Percentiles rank a stretch among this genome's conserved stretches.
phyloP scores from a whole-genome alignment of 768 basidiomycete species.

The Russula dissimulans region DNA sequence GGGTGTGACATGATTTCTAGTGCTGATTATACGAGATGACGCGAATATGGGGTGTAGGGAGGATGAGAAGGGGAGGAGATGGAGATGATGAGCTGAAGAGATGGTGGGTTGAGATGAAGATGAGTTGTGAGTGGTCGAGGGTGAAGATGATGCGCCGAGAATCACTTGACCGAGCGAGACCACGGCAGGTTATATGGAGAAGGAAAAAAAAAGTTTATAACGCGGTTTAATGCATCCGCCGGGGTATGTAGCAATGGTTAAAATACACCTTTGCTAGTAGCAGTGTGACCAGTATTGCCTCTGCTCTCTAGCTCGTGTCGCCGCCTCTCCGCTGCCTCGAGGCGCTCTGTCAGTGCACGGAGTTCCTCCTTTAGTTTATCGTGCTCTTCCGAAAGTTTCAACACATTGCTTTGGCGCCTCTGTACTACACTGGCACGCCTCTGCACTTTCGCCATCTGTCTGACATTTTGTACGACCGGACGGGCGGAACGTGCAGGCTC shows the following conservation, averaged over 20 bases:
- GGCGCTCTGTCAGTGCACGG: constrained; percentile 60
- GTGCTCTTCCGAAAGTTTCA: constrained; percentile 71
- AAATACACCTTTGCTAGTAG: neutral
- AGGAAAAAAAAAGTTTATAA: neutral
- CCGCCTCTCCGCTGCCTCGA: constrained; percentile 65
- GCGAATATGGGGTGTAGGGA: constrained; percentile 12
- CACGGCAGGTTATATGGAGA: neutral
- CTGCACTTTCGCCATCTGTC: constrained; percentile 21
- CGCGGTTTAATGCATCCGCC: neutral
- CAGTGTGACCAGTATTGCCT: no score
- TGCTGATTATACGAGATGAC: neutral
- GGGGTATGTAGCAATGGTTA: neutral
- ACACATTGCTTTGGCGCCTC: constrained; percentile 69
- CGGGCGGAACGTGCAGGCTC: neutral
- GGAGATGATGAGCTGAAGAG: neutral
- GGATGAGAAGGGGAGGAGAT: neutral
- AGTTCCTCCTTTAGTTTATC: constrained; percentile 70
- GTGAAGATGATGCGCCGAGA: neutral
- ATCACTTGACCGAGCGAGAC: neutral
- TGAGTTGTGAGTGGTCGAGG: neutral
- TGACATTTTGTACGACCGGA: neutral
- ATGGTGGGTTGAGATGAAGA: constrained; percentile 6
- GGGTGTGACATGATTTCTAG: neutral
- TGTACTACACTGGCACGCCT: constrained; percentile 29
- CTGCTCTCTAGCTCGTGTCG: constrained; percentile 34